phyloP scores from a whole-genome alignment of 2,329 filamentous ascomycete genomes.

The Chaetoscypha palmicola region DNA sequence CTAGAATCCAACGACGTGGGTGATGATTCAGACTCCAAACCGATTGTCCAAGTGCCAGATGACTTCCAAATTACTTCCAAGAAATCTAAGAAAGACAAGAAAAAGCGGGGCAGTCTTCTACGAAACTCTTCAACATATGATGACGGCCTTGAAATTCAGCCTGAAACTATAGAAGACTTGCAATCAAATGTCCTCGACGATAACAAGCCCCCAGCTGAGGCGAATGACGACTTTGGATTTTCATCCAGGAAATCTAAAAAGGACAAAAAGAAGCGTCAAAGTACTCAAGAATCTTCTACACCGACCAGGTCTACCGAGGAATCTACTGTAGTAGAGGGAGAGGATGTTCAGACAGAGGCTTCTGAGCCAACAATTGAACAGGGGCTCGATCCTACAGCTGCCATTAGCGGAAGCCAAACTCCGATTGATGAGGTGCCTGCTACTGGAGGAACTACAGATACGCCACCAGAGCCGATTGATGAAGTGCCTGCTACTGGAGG shows the following conservation, averaged over 20 bases:
- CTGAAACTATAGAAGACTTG: neutral
- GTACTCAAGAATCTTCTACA: constrained; percentile 4
- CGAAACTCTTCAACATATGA: constrained; percentile 6
- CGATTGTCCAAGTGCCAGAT: too few species aligned
- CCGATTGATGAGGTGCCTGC: constrained; percentile 2
- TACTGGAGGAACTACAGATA: neutral
- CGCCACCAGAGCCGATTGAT: neutral
- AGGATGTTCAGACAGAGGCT: too few species aligned
- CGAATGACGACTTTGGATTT: neutral
- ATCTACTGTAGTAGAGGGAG: neutral
- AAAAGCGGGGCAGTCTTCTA: constrained; percentile 9
- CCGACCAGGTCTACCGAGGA: neutral
- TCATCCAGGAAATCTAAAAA: constrained; percentile 11
- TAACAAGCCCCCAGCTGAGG: too few species aligned
- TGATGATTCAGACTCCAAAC: constrained; percentile 4
- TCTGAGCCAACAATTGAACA: too few species aligned
- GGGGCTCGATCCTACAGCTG: too few species aligned
- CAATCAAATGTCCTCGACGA: neutral
- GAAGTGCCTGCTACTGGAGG: too few species aligned
- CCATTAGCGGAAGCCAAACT: too few species aligned
- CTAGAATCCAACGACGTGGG: neutral
- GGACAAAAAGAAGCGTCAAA: constrained; percentile 10
- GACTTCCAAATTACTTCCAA: constrained; percentile 3
- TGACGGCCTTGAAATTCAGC: constrained; percentile 2
- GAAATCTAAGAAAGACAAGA: constrained; percentile 13